A percentile compares a stretch with the other conserved stretches of the same genome.
These are phyloP conservation scores for Gelatoporia subvermispora DNA, from an alignment of 768 basidiomycete genomes.

Conservation along the genomic window DNA sequence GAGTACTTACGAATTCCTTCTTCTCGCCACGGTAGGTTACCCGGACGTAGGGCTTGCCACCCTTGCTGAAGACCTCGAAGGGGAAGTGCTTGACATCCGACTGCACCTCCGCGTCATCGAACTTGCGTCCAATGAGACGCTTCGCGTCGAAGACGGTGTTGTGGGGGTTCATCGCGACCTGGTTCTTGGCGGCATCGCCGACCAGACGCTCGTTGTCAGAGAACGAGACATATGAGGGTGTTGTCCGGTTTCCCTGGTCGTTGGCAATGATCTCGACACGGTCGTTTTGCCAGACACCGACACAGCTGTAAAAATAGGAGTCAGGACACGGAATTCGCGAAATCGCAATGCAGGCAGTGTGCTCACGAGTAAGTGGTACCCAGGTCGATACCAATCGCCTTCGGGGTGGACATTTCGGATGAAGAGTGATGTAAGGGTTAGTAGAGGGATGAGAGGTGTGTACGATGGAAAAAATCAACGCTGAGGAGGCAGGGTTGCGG, in stretches of 20 bases:
- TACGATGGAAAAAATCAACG: slow-evolving; percentile 13
- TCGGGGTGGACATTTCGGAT: slow-evolving; percentile 28
- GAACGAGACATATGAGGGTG: slow-evolving; percentile 94
- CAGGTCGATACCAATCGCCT: slow-evolving; percentile 88
- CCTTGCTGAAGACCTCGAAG: slow-evolving; percentile 84
- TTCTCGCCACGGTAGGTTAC: slow-evolving; percentile 91
- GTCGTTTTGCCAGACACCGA: slow-evolving; percentile 99
- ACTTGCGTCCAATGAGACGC: slow-evolving; percentile 95
- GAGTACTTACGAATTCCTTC: slow-evolving; percentile 79
- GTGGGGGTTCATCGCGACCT: slow-evolving; percentile 96
- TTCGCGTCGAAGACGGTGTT: slow-evolving; percentile 98
- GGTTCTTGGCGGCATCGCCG: slow-evolving; percentile 98
- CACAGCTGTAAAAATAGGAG: slow-evolving; percentile 59
- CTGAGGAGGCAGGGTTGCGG: slow-evolving; percentile 10
- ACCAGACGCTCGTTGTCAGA: slow-evolving; percentile 94
- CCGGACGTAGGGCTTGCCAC: slow-evolving; percentile 82
- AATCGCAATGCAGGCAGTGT: background rate
- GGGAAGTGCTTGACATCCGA: slow-evolving; percentile 89
- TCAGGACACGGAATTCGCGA: slow-evolving; percentile 1
- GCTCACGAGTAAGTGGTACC: slow-evolving; percentile 91
- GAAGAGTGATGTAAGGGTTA: slow-evolving; percentile 5
- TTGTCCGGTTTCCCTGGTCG: slow-evolving; percentile 92
- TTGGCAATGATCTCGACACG: slow-evolving; percentile 98
- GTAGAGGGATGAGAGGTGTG: slow-evolving; percentile 4
- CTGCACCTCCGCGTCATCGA: slow-evolving; percentile 79